Conservation (phyloP, 208 protist genomes). For the Trypanosoma melophagium region DNA sequence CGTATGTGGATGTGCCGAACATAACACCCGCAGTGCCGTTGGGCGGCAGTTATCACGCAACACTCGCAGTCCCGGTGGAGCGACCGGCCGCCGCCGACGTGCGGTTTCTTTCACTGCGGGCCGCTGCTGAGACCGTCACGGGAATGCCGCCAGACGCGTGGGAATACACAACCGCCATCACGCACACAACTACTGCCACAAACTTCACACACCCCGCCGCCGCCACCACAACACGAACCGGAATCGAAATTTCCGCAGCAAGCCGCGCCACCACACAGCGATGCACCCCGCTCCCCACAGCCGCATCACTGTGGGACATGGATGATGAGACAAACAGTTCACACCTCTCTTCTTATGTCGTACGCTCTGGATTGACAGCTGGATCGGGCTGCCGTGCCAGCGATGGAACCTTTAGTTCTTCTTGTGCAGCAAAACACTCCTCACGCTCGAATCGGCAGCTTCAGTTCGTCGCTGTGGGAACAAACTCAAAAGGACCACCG, state of each 20-base stretch:
- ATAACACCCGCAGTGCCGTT: slow-evolving; percentile 21
- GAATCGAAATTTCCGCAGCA: background rate
- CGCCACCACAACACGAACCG: background rate
- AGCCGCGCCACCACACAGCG: slow-evolving; percentile 11
- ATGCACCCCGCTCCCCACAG: background rate
- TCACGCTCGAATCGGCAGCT: slow-evolving; percentile 3
- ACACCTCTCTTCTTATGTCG: slow-evolving; percentile 1
- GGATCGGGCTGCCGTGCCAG: background rate
- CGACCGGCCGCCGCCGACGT: slow-evolving; percentile 14
- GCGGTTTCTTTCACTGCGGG: slow-evolving; percentile 25
- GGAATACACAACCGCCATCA: background rate
- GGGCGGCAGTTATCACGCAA: background rate
- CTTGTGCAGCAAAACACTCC: background rate
- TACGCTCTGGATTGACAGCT: background rate
- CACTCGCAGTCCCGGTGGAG: slow-evolving; percentile 6
- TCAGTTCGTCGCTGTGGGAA: slow-evolving; percentile 15
- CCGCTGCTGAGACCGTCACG: slow-evolving; percentile 4
- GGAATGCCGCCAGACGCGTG: background rate
- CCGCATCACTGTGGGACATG: background rate
- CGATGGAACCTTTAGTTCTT: too few species aligned
- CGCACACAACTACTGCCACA: too few species aligned
- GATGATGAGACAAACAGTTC: slow-evolving; percentile 13
- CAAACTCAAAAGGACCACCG: background rate
- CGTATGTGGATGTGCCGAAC: slow-evolving; percentile 25
- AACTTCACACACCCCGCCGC: too few species aligned